Evolutionary conservation across 129 eudicot species (phyloP).

Genomic region (Tagetes erecta): DNA sequence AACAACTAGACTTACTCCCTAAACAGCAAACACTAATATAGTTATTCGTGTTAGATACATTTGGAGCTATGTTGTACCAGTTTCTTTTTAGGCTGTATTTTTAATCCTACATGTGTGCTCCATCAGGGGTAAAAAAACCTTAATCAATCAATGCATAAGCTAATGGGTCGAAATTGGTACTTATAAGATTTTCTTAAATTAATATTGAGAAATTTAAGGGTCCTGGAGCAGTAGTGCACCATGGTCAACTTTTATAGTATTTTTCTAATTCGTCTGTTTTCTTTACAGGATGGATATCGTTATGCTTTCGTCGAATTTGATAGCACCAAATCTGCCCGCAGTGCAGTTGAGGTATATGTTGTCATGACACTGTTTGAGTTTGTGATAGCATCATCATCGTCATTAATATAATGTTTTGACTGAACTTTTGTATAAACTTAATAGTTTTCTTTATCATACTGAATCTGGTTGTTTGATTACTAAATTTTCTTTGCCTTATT

Average conservation of each 20-base stretch:
- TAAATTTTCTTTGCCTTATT: constrained; percentile 1
- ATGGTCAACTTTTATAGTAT: not conserved
- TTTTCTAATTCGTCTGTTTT: not conserved
- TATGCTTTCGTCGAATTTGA: constrained; percentile 47
- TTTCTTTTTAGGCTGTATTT: not conserved
- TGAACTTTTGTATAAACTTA: not conserved
- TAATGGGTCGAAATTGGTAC: not conserved
- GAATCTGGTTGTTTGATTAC: not conserved
- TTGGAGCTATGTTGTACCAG: not conserved
- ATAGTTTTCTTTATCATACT: not conserved
- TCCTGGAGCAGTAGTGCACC: not conserved
- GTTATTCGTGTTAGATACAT: not conserved
- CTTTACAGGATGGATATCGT: constrained; percentile 41
- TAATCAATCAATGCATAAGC: not conserved
- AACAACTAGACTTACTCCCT: not conserved
- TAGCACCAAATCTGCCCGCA: constrained; percentile 36
- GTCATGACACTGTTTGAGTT: not conserved
- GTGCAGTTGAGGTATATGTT: constrained; percentile 40
- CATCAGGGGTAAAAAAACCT: not conserved
- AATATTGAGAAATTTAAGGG: not conserved
- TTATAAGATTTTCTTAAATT: not conserved
- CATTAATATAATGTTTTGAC: not conserved
- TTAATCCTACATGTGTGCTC: not conserved
- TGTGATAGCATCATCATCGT: not conserved
- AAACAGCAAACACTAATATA: not conserved